Conservation (phyloP, 164 flowering plant species). For the Echeveria elegans region DNA sequence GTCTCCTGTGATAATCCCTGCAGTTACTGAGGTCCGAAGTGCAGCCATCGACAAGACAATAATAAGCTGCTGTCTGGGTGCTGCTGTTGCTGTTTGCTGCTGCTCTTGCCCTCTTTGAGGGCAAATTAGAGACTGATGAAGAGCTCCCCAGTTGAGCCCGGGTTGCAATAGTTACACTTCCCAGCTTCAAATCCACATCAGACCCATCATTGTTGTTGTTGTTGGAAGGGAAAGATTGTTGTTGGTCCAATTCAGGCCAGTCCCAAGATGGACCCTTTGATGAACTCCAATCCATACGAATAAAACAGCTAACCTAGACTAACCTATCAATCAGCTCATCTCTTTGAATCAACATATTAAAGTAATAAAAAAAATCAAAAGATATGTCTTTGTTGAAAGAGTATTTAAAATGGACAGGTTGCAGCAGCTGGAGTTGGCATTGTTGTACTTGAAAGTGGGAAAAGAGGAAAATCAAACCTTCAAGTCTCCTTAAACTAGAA, state of each 20-base stretch:
- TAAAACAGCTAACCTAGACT: too few species aligned
- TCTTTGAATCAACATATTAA: too few species aligned
- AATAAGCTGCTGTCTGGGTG: conserved; percentile 21
- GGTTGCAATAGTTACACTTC: conserved; percentile 30
- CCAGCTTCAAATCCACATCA: conserved; percentile 56
- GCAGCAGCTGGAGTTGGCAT: too few species aligned
- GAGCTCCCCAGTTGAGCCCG: conserved; percentile 22
- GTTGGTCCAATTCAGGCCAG: too few species aligned
- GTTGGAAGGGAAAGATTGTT: too few species aligned
- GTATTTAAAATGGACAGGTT: too few species aligned
- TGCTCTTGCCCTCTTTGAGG: conserved; percentile 50
- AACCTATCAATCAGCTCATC: too few species aligned
- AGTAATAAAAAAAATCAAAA: too few species aligned
- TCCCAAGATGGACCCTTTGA: not conserved
- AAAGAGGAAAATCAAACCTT: too few species aligned
- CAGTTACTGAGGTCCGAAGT: conserved; percentile 63
- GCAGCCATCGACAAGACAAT: conserved; percentile 76
- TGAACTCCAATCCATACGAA: not conserved
- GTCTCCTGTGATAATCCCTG: conserved; percentile 75
- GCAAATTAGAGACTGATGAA: conserved; percentile 18
- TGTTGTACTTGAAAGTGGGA: too few species aligned
- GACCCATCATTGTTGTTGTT: conserved; percentile 19
- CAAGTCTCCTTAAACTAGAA: too few species aligned
- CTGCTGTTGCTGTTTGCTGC: conserved; percentile 31
- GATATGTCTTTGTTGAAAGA: too few species aligned